Conservation (phyloP, 352 stramenopile genomes). For the Globisporangium alternatum region DNA sequence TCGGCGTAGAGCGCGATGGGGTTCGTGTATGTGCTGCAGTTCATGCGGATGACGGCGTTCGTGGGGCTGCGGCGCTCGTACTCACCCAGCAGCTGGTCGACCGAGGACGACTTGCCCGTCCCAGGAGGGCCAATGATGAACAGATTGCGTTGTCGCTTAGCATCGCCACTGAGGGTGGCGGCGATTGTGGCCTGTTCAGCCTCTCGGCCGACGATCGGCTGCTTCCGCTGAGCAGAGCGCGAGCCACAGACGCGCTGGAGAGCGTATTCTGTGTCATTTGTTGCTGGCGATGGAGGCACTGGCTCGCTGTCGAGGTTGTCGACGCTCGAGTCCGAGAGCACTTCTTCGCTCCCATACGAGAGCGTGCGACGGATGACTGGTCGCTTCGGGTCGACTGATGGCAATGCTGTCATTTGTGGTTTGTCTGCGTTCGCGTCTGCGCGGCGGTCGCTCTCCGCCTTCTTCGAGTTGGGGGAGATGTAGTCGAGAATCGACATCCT, state of each 20-base stretch:
- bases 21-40: slow-evolving; percentile 65
- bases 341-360: slow-evolving; percentile 13
- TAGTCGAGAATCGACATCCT: slow-evolving; percentile 18
- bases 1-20: slow-evolving; percentile 40
- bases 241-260: slow-evolving; percentile 32
- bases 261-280: slow-evolving; percentile 19
- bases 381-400: slow-evolving; percentile 1
- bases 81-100: slow-evolving; percentile 37
- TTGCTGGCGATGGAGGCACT: neutral
- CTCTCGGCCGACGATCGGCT: slow-evolving; percentile 35
- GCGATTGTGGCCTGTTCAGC: slow-evolving; percentile 39
- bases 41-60: slow-evolving; percentile 39
- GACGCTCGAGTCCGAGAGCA: slow-evolving; percentile 14
- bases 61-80: slow-evolving; percentile 19
- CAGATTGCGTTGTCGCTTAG: slow-evolving; percentile 23
- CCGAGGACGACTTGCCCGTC: slow-evolving; percentile 66
- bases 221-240: slow-evolving; percentile 15
- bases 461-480: slow-evolving; percentile 20
- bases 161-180: slow-evolving; percentile 22
- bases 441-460: neutral
- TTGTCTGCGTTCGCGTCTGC: neutral
- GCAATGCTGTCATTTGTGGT: neutral
- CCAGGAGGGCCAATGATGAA: slow-evolving; percentile 69
- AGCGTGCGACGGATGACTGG: slow-evolving; percentile 14
- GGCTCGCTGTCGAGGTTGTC: slow-evolving; percentile 4